A percentile compares a stretch with the other conserved stretches of the same genome.
Conservation (phyloP, 306 rosid genomes). For the Vigna mungo region DNA sequence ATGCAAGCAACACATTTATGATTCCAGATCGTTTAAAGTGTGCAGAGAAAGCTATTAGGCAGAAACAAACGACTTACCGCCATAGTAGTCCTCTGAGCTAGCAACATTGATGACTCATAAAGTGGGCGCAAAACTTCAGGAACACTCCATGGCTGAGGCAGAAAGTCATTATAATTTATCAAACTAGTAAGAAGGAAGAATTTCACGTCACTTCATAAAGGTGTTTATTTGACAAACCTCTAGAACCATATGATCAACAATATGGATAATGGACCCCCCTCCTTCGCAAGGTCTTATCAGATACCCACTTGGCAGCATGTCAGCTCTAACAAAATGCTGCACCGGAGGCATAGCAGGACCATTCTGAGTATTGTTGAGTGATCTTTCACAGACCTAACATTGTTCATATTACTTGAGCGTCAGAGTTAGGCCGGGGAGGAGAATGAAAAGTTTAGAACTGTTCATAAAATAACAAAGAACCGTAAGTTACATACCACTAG, state of each 20-base stretch:
- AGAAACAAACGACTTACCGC: conserved; percentile 65
- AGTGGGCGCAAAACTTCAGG: conserved; percentile 98
- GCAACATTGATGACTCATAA: conserved; percentile 86
- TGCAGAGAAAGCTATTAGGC: not conserved
- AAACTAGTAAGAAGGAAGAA: conserved; percentile 33
- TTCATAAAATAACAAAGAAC: not conserved
- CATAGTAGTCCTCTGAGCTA: conserved; percentile 93
- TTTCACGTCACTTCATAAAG: not conserved
- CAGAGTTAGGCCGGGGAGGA: not conserved
- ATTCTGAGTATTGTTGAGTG: conserved; percentile 96
- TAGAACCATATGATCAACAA: conserved; percentile 91
- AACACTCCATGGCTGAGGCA: conserved; percentile 87
- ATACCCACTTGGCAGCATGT: conserved; percentile 90
- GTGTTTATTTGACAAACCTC: conserved; percentile 62
- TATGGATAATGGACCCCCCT: conserved; percentile 93
- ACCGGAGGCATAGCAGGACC: conserved; percentile 95
- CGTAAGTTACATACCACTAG: conserved; percentile 73
- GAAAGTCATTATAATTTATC: conserved; percentile 31
- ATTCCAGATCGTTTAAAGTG: conserved; percentile 4
- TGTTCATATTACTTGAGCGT: conserved; percentile 27
- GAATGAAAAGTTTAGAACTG: not conserved
- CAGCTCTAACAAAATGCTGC: conserved; percentile 94
- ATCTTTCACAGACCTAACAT: conserved; percentile 93
- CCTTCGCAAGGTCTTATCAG: conserved; percentile 98
- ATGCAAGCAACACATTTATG: not conserved